Evolutionary conservation across 768 basidiomycete species (phyloP).

Genomic region (Sutorius australiensis): DNA sequence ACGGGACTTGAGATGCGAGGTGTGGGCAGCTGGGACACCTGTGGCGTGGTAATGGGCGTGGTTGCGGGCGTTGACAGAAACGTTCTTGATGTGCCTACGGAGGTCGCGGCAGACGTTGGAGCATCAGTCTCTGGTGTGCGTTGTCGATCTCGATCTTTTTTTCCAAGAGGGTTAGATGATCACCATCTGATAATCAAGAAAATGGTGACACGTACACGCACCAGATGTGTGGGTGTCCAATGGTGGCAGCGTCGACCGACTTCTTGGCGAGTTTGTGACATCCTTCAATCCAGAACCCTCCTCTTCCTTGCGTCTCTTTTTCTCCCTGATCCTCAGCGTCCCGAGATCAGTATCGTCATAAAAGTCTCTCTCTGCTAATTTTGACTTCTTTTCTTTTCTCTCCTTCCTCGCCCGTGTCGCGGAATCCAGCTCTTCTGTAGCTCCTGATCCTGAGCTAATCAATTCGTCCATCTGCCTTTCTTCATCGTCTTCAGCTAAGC

Average conservation of each 20-base stretch:
- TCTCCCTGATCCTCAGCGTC: conserved; percentile 35
- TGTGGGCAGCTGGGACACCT: conserved; percentile 42
- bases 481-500: conserved; percentile 53
- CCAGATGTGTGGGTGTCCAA: conserved; percentile 37
- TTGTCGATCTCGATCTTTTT: conserved; percentile 36
- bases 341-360: conserved; percentile 25
- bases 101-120: conserved; percentile 35
- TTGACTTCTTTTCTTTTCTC: conserved; percentile 34
- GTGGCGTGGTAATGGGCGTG: conserved; percentile 36
- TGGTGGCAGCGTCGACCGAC: conserved; percentile 32
- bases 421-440: conserved; percentile 15
- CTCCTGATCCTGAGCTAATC: conserved; percentile 12
- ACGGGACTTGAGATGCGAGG: conserved; percentile 49
- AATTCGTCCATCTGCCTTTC: conserved; percentile 41
- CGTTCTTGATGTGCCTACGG: conserved; percentile 35
- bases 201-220: conserved; percentile 18
- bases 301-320: conserved; percentile 36
- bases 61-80: conserved; percentile 42
- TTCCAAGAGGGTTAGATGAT: conserved; percentile 16
- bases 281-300: conserved; percentile 50
- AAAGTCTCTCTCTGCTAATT: conserved; percentile 16
- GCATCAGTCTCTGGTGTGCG: conserved; percentile 35
- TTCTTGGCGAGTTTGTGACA: conserved; percentile 55
- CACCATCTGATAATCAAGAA: not conserved
- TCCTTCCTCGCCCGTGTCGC: conserved; percentile 40